Evolutionary conservation across 257 asterid genomes (phyloP).

Genomic region (Ehretia macrophylla): DNA sequence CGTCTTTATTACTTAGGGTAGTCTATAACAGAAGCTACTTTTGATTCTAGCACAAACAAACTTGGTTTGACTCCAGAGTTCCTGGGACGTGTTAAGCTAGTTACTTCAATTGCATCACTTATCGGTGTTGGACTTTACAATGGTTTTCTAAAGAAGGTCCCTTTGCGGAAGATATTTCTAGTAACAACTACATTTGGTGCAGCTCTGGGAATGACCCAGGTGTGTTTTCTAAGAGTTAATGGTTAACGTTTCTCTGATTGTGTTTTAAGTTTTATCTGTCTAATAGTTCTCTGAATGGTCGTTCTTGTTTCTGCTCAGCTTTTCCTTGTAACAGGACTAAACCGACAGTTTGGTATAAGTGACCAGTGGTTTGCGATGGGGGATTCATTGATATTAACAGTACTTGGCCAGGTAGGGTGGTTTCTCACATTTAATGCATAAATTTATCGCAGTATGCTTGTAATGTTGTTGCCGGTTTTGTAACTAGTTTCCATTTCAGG

Average conservation of each 20-base stretch:
- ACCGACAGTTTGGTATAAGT: conserved; percentile 69
- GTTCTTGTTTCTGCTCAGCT: conserved; percentile 41
- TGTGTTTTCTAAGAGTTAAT: conserved; percentile 12
- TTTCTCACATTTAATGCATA: not conserved
- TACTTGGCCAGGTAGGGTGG: conserved; percentile 75
- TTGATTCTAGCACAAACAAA: conserved; percentile 64
- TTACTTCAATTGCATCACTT: conserved; percentile 88
- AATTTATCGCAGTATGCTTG: not conserved
- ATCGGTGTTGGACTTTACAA: conserved; percentile 89
- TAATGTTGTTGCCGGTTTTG: not conserved
- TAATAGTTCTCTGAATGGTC: conserved; percentile 14
- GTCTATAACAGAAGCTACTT: conserved; percentile 13
- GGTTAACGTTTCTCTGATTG: not conserved
- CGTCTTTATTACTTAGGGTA: conserved; percentile 7
- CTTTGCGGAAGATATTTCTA: conserved; percentile 74
- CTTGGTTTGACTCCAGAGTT: conserved; percentile 95
- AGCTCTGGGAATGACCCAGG: conserved; percentile 93
- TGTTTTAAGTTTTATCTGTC: not conserved
- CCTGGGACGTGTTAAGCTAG: conserved; percentile 95
- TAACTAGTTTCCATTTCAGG: conserved; percentile 36
- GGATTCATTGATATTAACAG: conserved; percentile 87
- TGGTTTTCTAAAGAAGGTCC: conserved; percentile 75
- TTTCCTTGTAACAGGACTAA: conserved; percentile 81
- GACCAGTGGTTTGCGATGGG: conserved; percentile 98
- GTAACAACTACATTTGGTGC: conserved; percentile 70